These are phyloP conservation scores for Elymus sibiricus DNA, from an alignment of 176 grass and related monocot genomes.

Conservation along the genomic window DNA sequence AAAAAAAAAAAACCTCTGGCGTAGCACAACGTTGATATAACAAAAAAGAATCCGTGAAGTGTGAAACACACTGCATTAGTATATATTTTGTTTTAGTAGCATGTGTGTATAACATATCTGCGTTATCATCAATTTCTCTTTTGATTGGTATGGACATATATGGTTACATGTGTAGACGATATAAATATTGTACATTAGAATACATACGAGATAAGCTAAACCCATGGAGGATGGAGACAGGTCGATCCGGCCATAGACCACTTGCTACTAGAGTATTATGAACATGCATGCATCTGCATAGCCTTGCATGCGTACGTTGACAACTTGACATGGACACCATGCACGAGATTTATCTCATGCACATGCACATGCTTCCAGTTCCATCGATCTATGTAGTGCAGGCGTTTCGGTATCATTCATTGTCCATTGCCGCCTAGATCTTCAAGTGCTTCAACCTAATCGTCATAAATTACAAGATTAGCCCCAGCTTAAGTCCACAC, in stretches of 20 bases:
- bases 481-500: not conserved
- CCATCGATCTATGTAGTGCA: not conserved
- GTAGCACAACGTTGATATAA: not conserved
- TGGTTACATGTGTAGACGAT: not conserved
- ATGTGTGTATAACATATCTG: not conserved
- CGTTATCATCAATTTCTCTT: not conserved
- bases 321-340: not conserved
- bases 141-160: not conserved
- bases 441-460: constrained; percentile 59
- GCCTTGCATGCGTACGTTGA: not conserved
- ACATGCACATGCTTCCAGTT: not conserved
- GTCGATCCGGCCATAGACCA: not conserved
- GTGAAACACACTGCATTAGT: not conserved
- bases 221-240: not conserved
- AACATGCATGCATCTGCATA: constrained; percentile 20
- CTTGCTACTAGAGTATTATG: not conserved
- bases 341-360: not conserved
- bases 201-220: not conserved
- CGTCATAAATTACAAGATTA: not conserved
- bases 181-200: not conserved
- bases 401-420: too few species aligned
- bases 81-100: too few species aligned
- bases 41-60: too few species aligned
- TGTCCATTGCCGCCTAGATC: constrained; percentile 16
- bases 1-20: too few species aligned